These are phyloP conservation scores for Epichloe coenophiala DNA, from an alignment of 2,329 filamentous ascomycete species.

Conservation along the genomic window DNA sequence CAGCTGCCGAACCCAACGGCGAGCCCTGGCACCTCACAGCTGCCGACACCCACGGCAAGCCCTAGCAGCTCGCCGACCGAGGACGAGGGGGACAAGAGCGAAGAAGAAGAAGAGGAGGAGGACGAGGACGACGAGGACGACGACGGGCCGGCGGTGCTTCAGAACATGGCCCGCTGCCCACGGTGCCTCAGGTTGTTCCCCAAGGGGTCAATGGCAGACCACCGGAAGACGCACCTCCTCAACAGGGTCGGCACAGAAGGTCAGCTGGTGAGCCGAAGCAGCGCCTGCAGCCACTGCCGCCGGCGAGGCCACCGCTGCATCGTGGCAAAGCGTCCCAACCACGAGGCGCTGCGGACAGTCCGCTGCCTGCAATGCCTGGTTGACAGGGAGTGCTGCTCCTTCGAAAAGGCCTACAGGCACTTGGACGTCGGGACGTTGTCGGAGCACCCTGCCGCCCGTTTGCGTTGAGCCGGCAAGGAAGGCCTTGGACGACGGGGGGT, in stretches of 20 bases:
- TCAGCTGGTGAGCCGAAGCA: background rate
- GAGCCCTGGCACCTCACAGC: no score
- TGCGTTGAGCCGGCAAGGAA: no score
- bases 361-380: background rate
- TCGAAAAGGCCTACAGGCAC: background rate
- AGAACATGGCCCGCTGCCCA: background rate
- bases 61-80: no score
- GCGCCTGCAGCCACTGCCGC: background rate
- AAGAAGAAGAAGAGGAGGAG: background rate
- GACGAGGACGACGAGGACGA: background rate
- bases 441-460: background rate
- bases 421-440: background rate
- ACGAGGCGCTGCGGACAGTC: background rate
- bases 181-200: background rate
- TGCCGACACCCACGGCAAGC: no score
- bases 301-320: background rate
- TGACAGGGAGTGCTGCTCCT: background rate
- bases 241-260: background rate
- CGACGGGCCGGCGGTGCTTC: background rate
- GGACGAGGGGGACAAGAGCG: no score
- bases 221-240: background rate
- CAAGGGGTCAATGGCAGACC: background rate
- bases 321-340: conserved; percentile 1
- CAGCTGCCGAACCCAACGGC: no score
- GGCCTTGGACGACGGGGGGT: no score